Conservation (phyloP, 768 basidiomycete genomes). For the Phylloporus rhodoxanthus region DNA sequence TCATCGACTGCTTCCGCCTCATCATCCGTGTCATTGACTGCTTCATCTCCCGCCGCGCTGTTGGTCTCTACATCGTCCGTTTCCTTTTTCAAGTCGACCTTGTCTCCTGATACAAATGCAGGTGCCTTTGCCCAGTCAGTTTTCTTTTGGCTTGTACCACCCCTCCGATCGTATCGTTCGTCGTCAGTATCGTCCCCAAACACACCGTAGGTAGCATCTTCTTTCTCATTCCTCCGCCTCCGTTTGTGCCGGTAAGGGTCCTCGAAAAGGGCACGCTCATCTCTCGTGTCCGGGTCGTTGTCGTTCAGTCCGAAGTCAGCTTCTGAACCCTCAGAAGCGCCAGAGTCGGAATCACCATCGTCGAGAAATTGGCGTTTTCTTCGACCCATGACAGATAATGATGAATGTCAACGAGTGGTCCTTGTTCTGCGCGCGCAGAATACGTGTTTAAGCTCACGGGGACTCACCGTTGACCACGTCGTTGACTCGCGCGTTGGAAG, state of each 20-base stretch:
- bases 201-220: constrained; percentile 71
- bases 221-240: constrained; percentile 57
- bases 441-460: background rate
- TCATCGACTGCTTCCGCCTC: constrained; percentile 33
- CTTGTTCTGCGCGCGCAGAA: constrained; percentile 1
- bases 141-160: constrained; percentile 33
- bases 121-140: constrained; percentile 74
- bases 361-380: constrained; percentile 73
- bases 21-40: constrained; percentile 34
- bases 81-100: constrained; percentile 38
- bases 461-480: constrained; percentile 12
- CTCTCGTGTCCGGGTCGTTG: constrained; percentile 56
- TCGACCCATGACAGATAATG: constrained; percentile 50
- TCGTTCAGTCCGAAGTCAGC: constrained; percentile 45
- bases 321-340: constrained; percentile 57
- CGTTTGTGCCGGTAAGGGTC: constrained; percentile 72
- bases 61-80: constrained; percentile 34
- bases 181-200: constrained; percentile 71
- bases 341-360: constrained; percentile 67
- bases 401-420: constrained; percentile 1
- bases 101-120: constrained; percentile 60
- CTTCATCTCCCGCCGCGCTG: constrained; percentile 34
- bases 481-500: background rate
- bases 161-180: constrained; percentile 36
- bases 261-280: constrained; percentile 70